Evolutionary conservation across 192 early-diverging fungal genomes (phyloP).

Genomic region (Backusella mclennaniae): DNA sequence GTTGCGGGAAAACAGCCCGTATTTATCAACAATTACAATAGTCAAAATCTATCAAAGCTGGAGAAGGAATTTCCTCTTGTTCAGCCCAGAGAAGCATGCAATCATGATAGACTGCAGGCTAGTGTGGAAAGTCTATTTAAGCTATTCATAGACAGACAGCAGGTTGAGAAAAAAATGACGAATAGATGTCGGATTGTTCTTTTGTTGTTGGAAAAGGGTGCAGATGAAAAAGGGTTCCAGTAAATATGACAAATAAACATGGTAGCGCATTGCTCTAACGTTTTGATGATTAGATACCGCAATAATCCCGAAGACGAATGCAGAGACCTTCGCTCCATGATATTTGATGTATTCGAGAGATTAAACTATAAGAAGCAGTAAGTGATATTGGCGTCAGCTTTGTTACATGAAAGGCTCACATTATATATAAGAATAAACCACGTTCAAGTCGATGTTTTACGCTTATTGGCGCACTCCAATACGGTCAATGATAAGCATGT

Average conservation of each 20-base stretch:
- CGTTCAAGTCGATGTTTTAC: slow-evolving; percentile 15
- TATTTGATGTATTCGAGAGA: not conserved
- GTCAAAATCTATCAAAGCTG: not conserved
- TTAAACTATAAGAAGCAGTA: not conserved
- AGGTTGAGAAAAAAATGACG: not conserved
- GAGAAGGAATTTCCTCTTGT: not conserved
- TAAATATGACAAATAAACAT: not conserved
- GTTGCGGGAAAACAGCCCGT: not conserved
- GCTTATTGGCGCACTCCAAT: not conserved
- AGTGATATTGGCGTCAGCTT: not conserved
- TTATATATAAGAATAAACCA: not conserved
- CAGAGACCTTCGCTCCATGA: slow-evolving; percentile 4
- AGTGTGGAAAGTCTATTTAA: not conserved
- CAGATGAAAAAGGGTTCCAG: not conserved
- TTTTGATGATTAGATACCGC: not conserved
- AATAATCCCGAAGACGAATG: not conserved
- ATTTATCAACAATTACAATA: not conserved
- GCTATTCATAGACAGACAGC: not conserved
- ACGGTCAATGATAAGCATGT: not conserved
- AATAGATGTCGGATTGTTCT: not conserved
- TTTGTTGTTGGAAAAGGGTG: not conserved
- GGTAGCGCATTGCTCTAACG: not conserved
- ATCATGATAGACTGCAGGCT: slow-evolving; percentile 2
- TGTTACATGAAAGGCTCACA: not conserved
- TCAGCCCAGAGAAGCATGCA: not conserved